phyloP scores from a whole-genome alignment of 805 yeast species.

The Brettanomyces custersianus region DNA sequence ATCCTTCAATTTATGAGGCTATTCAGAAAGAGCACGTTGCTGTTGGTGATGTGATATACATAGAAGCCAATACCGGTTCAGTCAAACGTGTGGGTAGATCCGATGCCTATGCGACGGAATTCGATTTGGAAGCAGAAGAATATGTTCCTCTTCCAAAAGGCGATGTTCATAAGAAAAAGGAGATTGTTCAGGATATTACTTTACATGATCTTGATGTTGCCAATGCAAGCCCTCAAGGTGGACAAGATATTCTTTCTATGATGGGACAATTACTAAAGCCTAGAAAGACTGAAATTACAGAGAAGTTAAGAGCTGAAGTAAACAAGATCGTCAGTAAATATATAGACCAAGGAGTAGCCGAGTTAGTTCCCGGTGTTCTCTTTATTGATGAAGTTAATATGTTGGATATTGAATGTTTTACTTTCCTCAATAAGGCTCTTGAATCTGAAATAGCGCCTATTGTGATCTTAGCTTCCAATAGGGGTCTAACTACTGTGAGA shows the following conservation, averaged over 20 bases:
- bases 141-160: conserved; percentile 99
- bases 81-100: conserved; percentile 93
- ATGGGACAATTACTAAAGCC: conserved; percentile 97
- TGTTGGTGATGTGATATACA: conserved; percentile 94
- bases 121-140: conserved; percentile 96
- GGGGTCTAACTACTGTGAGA: conserved; percentile 88
- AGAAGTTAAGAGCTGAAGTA: conserved; percentile 93
- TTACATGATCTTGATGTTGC: conserved; percentile 96
- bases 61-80: conserved; percentile 92
- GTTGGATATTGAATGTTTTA: conserved; percentile 95
- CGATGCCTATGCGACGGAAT: conserved; percentile 91
- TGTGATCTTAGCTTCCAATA: conserved; percentile 95
- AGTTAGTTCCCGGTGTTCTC: conserved; percentile 93
- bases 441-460: conserved; percentile 97
- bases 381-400: conserved; percentile 98
- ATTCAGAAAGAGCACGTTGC: conserved; percentile 89
- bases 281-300: conserved; percentile 90
- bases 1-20: conserved; percentile 97
- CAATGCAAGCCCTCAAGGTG: conserved; percentile 96
- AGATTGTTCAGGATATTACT: conserved; percentile 96
- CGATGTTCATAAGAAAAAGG: conserved; percentile 91
- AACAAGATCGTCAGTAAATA: conserved; percentile 96
- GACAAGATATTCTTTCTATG: conserved; percentile 91
- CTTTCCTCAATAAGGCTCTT: conserved; percentile 89
- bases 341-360: conserved; percentile 98